phyloP scores from a whole-genome alignment of 495 filamentous ascomycete species.

The Aspergillus hancockii region DNA sequence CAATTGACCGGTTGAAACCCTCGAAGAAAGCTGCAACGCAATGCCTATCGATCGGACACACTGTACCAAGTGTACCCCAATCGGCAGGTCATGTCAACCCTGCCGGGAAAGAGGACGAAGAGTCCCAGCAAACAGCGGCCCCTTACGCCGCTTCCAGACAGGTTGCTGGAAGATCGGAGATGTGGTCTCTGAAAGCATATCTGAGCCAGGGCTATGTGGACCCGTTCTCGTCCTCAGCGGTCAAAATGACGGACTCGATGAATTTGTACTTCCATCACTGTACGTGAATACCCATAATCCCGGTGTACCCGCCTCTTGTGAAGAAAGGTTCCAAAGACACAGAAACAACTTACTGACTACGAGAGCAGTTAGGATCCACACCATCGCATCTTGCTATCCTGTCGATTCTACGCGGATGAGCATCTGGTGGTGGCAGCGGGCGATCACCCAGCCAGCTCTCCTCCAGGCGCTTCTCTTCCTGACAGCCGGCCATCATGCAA shows the following conservation, averaged over 20 bases:
- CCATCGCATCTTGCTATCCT: slow-evolving; percentile 9
- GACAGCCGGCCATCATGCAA: slow-evolving; percentile 8
- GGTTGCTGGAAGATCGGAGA: background rate
- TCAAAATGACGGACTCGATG: slow-evolving; percentile 9
- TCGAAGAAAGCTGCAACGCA: background rate
- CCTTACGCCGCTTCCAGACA: background rate
- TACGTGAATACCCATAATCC: background rate
- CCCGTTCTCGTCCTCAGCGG: slow-evolving; percentile 3
- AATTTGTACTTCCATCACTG: slow-evolving; percentile 10
- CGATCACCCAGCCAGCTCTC: slow-evolving; percentile 8
- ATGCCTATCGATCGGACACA: background rate
- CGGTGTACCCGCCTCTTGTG: background rate
- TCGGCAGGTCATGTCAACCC: background rate
- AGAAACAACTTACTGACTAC: background rate
- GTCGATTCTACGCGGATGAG: slow-evolving; percentile 9
- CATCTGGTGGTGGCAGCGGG: slow-evolving; percentile 15
- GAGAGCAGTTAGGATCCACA: slow-evolving; percentile 10
- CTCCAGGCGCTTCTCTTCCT: slow-evolving; percentile 12
- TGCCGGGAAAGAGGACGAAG: background rate
- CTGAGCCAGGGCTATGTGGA: slow-evolving; percentile 11
- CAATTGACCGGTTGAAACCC: slow-evolving; percentile 9
- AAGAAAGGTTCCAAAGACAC: too few species aligned
- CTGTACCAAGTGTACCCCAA: background rate
- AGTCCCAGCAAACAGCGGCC: background rate
- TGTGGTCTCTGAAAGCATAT: slow-evolving; percentile 11